These are phyloP conservation scores for Pezicula radicicola DNA, from an alignment of 2,329 filamentous ascomycete species.

Conservation along the genomic window DNA sequence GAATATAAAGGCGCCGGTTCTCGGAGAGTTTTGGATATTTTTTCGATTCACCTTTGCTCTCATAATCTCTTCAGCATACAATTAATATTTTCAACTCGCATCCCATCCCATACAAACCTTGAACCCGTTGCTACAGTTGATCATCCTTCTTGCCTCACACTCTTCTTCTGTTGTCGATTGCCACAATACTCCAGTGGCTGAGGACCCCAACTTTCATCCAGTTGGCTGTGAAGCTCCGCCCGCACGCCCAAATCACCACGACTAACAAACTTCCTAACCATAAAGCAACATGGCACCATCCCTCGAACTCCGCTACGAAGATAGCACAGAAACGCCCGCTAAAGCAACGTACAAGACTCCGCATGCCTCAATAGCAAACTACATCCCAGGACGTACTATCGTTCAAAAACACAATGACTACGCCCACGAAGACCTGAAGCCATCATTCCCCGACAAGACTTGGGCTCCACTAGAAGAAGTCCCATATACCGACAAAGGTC, in stretches of 20 bases:
- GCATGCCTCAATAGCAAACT: conserved; percentile 5
- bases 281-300: background rate
- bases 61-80: no score
- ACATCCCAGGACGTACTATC: conserved; percentile 40
- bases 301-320: background rate
- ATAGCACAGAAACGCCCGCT: no score
- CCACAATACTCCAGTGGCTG: no score
- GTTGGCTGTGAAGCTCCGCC: background rate
- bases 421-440: conserved; percentile 47
- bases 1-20: no score
- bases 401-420: conserved; percentile 45
- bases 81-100: no score
- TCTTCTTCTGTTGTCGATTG: no score
- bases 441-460: conserved; percentile 48
- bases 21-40: no score
- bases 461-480: conserved; percentile 47
- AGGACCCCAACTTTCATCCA: background rate
- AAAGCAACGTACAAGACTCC: background rate
- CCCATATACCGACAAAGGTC: conserved; percentile 50
- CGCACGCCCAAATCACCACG: background rate
- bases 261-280: background rate
- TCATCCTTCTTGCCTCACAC: no score
- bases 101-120: no score
- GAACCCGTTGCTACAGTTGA: no score
- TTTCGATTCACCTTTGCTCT: no score